Conservation (phyloP, 768 basidiomycete genomes). For the Chlorophyllum brunneum region DNA sequence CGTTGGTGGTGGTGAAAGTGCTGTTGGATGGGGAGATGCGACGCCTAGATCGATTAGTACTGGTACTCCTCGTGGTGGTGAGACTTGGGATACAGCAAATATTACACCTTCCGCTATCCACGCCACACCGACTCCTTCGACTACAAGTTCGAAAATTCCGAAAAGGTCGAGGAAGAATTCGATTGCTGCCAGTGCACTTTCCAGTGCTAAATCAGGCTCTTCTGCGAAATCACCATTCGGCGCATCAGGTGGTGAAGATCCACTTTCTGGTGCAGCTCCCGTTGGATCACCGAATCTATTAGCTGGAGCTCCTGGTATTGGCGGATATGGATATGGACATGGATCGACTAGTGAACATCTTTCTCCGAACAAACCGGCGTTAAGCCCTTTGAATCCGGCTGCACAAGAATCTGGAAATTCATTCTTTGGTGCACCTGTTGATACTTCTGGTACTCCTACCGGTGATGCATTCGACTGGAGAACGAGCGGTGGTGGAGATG, state of each 20-base stretch:
- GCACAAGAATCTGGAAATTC: too few relatives aligned
- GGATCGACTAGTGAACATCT: too few relatives aligned
- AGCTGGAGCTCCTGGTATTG: slow-evolving; percentile 21
- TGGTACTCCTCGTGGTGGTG: not conserved
- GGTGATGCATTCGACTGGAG: too few relatives aligned
- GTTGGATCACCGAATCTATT: slow-evolving; percentile 2
- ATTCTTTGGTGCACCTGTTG: slow-evolving; percentile 11
- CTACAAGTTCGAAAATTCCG: slow-evolving; percentile 2
- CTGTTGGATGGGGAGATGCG: not conserved
- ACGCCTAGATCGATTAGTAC: slow-evolving; percentile 1
- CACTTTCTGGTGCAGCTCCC: slow-evolving; percentile 3
- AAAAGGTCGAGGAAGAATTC: slow-evolving; percentile 10
- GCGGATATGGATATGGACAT: slow-evolving; percentile 19
- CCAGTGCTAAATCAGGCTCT: slow-evolving; percentile 22
- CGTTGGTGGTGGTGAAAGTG: not conserved
- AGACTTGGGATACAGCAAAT: not conserved
- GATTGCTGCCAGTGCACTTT: slow-evolving; percentile 13
- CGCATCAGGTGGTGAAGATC: slow-evolving; percentile 17
- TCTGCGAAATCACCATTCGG: slow-evolving; percentile 19
- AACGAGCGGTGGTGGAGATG: slow-evolving; percentile 9
- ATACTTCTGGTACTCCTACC: too few relatives aligned
- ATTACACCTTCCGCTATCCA: not conserved
- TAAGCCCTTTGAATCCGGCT: slow-evolving; percentile 34
- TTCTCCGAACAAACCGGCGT: too few relatives aligned
- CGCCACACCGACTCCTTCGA: not conserved